Evolutionary conservation across 352 stramenopile genomes (phyloP), one percentile per base, ranked within the genome.

Genomic region (Thalassiosira mediterranea): DNA sequence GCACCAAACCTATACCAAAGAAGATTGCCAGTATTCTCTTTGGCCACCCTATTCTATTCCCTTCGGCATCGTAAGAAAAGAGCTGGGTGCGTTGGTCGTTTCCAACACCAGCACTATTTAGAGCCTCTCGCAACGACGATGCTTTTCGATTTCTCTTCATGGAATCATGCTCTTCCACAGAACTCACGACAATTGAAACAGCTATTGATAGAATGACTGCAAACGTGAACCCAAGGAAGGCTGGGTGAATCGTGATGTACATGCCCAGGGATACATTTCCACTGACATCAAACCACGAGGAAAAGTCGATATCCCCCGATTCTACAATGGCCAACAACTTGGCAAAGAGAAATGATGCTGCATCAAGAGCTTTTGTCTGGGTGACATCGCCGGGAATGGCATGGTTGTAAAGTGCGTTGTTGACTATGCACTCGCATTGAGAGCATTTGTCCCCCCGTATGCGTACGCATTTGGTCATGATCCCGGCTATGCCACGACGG

Each of bases 361-460:
- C 25, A 42, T 72, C 49, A 25, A 1, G 21, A 54, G 56, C 51
- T 29, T 64, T 57, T 3, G 32, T 8, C 40, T 51, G n/a, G 0
- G 56, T 21, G 26, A 57, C 28, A 56, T 72, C 25, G 2, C 26
- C 38, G 17, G 63, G 63, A 21, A 72, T 64, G 13, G 44, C n/a
- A 31, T 72, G 34, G 28, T 72, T 72, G 34, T 57, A 72, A 11
- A 72, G 25, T 8, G 46, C 37, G 31, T 72, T 64, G 51, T 72
- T 72, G 1, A 59, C 62, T 17, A 72, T 53, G 34, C 62, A 72
- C 29, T 72, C 48, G 23, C 62, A 72, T 53, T 63, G 58, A n/a
- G 13, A 28, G 17, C 62, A 72, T 32, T 72, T 65, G 52, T 72
- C 51, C 13, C 23, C 23, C 3, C 62, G 52, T n/a, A 72, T 64